A percentile compares a stretch with the other conserved stretches of the same genome.
phyloP scores from a whole-genome alignment of 768 basidiomycete species.

The Multifurca ochricompacta region DNA sequence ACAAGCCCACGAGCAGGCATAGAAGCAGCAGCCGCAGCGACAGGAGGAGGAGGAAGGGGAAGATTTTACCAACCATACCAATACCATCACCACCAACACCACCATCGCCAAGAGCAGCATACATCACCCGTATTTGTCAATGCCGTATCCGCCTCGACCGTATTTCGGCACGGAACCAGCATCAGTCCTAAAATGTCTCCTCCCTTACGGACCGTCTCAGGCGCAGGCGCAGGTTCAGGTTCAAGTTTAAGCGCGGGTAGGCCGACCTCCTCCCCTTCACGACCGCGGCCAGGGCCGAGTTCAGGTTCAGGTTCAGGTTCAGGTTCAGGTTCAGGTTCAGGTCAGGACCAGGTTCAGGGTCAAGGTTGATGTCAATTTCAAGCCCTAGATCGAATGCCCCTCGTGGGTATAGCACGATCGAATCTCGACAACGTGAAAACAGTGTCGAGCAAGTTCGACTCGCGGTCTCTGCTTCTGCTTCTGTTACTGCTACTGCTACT shows the following conservation, averaged over 20 bases:
- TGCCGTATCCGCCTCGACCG: constrained; percentile 9
- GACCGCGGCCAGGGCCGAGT: no score
- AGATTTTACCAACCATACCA: constrained; percentile 8
- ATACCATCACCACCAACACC: neutral
- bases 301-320: constrained; percentile 16
- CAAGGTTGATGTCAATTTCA: no score
- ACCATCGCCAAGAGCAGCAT: constrained; percentile 6
- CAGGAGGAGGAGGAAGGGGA: no score
- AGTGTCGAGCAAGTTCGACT: constrained; percentile 16
- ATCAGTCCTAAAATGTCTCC: constrained; percentile 10
- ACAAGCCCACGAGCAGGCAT: constrained; percentile 16
- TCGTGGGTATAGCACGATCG: no score
- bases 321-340: no score
- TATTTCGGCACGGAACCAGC: constrained; percentile 18
- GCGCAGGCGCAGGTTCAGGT: no score
- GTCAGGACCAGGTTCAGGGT: no score
- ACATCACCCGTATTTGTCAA: constrained; percentile 15
- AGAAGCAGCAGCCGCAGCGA: no score
- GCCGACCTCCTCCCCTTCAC: no score
- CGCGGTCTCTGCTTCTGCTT: constrained; percentile 20
- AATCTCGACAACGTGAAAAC: constrained; percentile 15
- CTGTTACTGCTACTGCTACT: no score
- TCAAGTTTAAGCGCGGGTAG: no score
- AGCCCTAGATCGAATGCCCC: no score
- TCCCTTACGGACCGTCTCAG: constrained; percentile 16